A percentile compares a stretch with the other conserved stretches of the same genome.
These are phyloP conservation scores for Talaromyces adpressus DNA, from an alignment of 495 filamentous ascomycete species.

Conservation along the genomic window DNA sequence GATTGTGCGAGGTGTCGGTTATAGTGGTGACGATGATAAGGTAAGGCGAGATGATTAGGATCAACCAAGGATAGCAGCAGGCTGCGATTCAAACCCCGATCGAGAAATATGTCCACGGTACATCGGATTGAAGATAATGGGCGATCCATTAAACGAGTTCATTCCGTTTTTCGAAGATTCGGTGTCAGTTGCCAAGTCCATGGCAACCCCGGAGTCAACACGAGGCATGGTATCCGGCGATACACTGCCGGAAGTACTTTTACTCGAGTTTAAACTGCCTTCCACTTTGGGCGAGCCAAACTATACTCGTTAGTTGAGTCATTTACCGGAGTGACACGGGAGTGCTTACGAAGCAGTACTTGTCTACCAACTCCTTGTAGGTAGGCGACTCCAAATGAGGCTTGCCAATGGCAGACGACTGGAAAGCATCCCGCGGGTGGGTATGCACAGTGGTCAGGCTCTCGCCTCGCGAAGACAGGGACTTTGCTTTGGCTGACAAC, in stretches of 20 bases:
- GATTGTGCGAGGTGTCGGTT: neutral
- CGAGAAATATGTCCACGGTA: neutral
- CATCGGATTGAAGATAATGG: conserved; percentile 1
- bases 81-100: conserved; percentile 4
- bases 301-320: conserved; percentile 27
- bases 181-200: neutral
- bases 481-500: conserved; percentile 32
- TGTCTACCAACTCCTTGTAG: conserved; percentile 91
- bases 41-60: neutral
- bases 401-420: conserved; percentile 50
- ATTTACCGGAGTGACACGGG: conserved; percentile 6
- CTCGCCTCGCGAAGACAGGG: conserved; percentile 5
- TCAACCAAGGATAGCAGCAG: conserved; percentile 3
- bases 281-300: conserved; percentile 41
- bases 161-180: neutral
- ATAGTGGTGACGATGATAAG: no score
- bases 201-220: conserved; percentile 7
- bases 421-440: conserved; percentile 15
- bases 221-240: neutral
- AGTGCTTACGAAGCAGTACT: conserved; percentile 91
- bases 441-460: conserved; percentile 3
- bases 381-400: conserved; percentile 71
- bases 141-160: conserved; percentile 2
- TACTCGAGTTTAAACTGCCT: neutral
- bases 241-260: neutral